Evolutionary conservation across 2,329 filamentous ascomycete species (phyloP), one percentile per base, ranked within the genome.

Genomic region (Alternaria burnsii): DNA sequence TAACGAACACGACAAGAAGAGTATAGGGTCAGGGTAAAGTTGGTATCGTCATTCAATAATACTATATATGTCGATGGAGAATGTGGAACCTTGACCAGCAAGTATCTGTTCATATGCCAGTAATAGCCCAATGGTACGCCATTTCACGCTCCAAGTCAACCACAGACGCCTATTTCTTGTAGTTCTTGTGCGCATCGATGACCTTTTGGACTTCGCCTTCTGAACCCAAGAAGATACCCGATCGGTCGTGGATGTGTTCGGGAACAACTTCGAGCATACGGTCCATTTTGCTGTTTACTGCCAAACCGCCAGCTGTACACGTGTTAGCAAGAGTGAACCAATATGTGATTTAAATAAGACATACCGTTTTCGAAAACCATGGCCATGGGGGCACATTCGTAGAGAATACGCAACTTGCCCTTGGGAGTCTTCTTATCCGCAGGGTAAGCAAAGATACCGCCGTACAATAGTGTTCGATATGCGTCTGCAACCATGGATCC

Each of bases 361-460:
- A 82, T 80, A 94, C 92, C 95, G 82, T 99, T 97, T 82, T 99
- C 95, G 80, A 99, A 98, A 7, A 99, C 88, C 90, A 98, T 91
- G 24, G 95, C 95, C 95, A 99, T 99, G 40, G 95, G 95, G 14
- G 95, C 95, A 78, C 95, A 99, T 84, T 99, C 95, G 82, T 99
- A 99, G 72, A 99, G 80, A 70, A 99, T 99, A 68, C 95, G 88
- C 70, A 99, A 87, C 85, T 99, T 99, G 71, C 95, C 95, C 88
- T 98, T 99, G 67, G 94, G 93, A 76, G 91, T 97, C 89, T 99
- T 98, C 85, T 94, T 96, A 78, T 99, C 95, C 14, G 94, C 92
- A 0, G 95, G 95, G 78, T 99, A 99, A 44, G 95, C 95, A 80
- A 99, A 99, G 76, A 99, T 91, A 69, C 95, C 95, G 62, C 95